Evolutionary conservation across 2,329 filamentous ascomycete species (phyloP), one percentile per base, ranked within the genome.

Genomic region (Pseudogymnoascus sp.): DNA sequence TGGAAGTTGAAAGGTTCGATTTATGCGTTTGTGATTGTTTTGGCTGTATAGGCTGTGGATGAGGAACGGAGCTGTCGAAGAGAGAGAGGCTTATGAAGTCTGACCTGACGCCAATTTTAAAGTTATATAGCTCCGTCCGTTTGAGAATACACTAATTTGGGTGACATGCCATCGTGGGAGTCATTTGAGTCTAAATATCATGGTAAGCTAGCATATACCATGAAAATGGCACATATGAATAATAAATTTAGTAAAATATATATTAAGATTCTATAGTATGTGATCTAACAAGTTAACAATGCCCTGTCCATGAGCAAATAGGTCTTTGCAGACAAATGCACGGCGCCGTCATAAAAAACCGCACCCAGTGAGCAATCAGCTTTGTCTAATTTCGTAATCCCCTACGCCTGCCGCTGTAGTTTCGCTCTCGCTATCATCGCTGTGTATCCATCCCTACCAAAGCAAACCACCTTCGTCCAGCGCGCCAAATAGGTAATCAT

Each of bases 381-480:
- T 55, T 31, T 55, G 45, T 55, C 14, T 33, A 33, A 55, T 55
- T 16, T 18, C 11, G 45, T 33, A 33, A 55, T 31, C 16, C 45
- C 45, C 12, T 12, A 33, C 45, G 45, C 25, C 25, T 55, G 45
- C 9, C 9, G 9, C 11, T 33, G 45, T 55, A 55, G 45, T 55
- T 55, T 18, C n/a, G 45, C 25, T 33, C 25, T 55, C 45, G 25
- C 45, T 11, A 33, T 55, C 45, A 31, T 33, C 45, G 45, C 28
- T 33, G 28, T 18, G 45, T 33, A 55, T 31, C 4, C 9, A 55
- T 33, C 45, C 25, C 45, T 6, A 33, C n/a, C 28, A 33, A 55
- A 55, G 49, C 49, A 55, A 40, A 55, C 49, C 49, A 55, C 25
- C 49, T 55, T 33, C 25, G 49, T 55, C 9, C 49, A 33, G 49